Percentiles rank a stretch among this genome's conserved stretches.
These are phyloP conservation scores for Boletus insuetus DNA, from an alignment of 768 basidiomycete species.

Conservation along the genomic window DNA sequence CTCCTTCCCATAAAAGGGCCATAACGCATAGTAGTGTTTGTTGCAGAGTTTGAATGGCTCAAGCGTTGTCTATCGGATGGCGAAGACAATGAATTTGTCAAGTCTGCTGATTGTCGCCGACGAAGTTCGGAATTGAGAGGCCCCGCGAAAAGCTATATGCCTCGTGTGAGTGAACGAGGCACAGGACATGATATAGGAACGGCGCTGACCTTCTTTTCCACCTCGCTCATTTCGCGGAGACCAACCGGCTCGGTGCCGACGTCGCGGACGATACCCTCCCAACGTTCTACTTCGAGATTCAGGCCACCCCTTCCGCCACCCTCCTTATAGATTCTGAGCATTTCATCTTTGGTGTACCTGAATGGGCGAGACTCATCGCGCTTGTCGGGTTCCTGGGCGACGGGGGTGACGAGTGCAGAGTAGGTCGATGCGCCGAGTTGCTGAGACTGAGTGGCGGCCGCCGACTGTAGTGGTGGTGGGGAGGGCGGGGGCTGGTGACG, in stretches of 20 bases:
- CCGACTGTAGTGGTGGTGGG: conserved; percentile 46
- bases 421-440: conserved; percentile 66
- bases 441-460: conserved; percentile 41
- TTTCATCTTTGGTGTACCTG: conserved; percentile 81
- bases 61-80: conserved; percentile 61
- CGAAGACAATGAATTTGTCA: conserved; percentile 57
- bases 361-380: conserved; percentile 74
- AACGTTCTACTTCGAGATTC: conserved; percentile 82
- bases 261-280: conserved; percentile 87
- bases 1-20: conserved; percentile 56
- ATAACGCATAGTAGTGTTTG: conserved; percentile 59
- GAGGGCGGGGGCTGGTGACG: conserved; percentile 57
- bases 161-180: conserved; percentile 28
- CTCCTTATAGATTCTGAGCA: conserved; percentile 81
- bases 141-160: conserved; percentile 70
- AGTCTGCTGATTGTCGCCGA: conserved; percentile 78
- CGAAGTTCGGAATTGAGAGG: conserved; percentile 83
- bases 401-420: conserved; percentile 51
- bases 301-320: conserved; percentile 71
- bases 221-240: conserved; percentile 75
- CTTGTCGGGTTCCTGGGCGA: conserved; percentile 51
- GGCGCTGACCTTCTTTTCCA: conserved; percentile 77
- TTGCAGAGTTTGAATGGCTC: conserved; percentile 46
- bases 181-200: conserved; percentile 6
- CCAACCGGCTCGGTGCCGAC: conserved; percentile 67